Percentiles rank a stretch among this genome's conserved stretches.
Conservation (phyloP, 139 green algal species). For the Chlorella sp. region DNA sequence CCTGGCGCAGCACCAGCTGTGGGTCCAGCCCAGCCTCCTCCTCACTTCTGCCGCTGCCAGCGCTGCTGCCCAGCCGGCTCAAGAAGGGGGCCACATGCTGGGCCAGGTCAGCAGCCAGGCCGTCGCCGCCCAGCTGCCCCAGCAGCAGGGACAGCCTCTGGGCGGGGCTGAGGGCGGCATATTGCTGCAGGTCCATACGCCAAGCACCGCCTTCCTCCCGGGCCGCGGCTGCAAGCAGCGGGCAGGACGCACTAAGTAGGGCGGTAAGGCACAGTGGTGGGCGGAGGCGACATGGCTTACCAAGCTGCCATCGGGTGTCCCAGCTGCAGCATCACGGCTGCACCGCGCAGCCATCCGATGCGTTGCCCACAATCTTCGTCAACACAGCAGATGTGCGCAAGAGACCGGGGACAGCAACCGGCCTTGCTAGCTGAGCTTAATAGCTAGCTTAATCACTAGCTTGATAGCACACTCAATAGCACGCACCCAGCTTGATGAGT, state of each 20-base stretch:
- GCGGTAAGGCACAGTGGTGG: too few species aligned
- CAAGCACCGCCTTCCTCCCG: conserved; percentile 12
- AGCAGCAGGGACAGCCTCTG: conserved; percentile 28
- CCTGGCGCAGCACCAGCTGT: conserved; percentile 17
- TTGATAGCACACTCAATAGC: too few species aligned
- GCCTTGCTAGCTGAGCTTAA: too few species aligned
- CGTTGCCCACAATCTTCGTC: too few species aligned
- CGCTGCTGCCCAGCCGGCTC: neutral
- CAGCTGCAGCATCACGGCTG: too few species aligned
- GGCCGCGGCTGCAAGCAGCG: neutral
- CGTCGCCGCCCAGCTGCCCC: conserved; percentile 25
- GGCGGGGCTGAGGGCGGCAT: neutral
- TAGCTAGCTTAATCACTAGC: too few species aligned
- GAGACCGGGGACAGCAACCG: too few species aligned
- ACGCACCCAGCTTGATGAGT: conserved; percentile 22
- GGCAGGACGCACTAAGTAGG: too few species aligned
- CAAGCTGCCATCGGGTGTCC: too few species aligned
- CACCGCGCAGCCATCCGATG: too few species aligned
- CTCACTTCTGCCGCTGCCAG: neutral
- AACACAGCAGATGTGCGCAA: too few species aligned
- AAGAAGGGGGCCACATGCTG: conserved; percentile 30
- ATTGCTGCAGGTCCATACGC: conserved; percentile 26
- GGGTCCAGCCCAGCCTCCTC: neutral
- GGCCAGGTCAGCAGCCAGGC: conserved; percentile 1
- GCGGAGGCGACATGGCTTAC: too few species aligned